A percentile compares a stretch with the other conserved stretches of the same genome.
These are phyloP conservation scores for Dendrobium nobile DNA, from an alignment of 106 monocot species.

Conservation along the genomic window DNA sequence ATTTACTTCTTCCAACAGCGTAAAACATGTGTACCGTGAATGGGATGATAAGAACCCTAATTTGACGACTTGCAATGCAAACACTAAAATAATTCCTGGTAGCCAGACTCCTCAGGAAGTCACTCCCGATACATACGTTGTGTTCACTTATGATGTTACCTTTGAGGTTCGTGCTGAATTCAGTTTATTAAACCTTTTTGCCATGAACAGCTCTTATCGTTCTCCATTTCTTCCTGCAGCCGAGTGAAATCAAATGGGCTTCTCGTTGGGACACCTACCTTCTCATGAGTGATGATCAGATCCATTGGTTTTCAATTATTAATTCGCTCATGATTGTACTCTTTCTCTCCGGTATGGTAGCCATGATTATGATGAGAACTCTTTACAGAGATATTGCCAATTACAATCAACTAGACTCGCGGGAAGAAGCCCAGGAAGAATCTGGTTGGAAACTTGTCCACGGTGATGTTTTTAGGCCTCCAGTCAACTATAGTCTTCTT, in stretches of 20 bases:
- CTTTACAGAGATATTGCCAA: slow-evolving; percentile 26
- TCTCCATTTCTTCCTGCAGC: slow-evolving; percentile 1
- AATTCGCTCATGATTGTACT: slow-evolving; percentile 33
- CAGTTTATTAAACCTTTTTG: no score
- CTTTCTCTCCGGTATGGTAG: slow-evolving; percentile 32
- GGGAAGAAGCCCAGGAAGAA: slow-evolving; percentile 35
- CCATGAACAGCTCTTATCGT: neutral
- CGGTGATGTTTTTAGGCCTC: slow-evolving; percentile 28
- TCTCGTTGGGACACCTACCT: slow-evolving; percentile 38
- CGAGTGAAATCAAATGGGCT: slow-evolving; percentile 31
- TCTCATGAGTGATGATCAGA: slow-evolving; percentile 31
- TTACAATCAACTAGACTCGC: slow-evolving; percentile 32
- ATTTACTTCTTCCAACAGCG: slow-evolving; percentile 9
- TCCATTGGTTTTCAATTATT: slow-evolving; percentile 35
- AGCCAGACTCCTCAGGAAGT: slow-evolving; percentile 30
- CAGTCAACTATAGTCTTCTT: slow-evolving; percentile 21
- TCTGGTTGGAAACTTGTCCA: slow-evolving; percentile 35
- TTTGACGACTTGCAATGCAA: slow-evolving; percentile 34
- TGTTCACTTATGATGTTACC: slow-evolving; percentile 46
- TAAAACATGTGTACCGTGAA: slow-evolving; percentile 34
- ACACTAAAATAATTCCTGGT: slow-evolving; percentile 22
- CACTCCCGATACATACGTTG: slow-evolving; percentile 24
- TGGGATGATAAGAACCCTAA: slow-evolving; percentile 47
- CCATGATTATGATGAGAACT: slow-evolving; percentile 37
- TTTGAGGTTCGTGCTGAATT: slow-evolving; percentile 26